Evolutionary conservation across 805 yeast genomes (phyloP).

Genomic region (Jamesozyma lodderae): DNA sequence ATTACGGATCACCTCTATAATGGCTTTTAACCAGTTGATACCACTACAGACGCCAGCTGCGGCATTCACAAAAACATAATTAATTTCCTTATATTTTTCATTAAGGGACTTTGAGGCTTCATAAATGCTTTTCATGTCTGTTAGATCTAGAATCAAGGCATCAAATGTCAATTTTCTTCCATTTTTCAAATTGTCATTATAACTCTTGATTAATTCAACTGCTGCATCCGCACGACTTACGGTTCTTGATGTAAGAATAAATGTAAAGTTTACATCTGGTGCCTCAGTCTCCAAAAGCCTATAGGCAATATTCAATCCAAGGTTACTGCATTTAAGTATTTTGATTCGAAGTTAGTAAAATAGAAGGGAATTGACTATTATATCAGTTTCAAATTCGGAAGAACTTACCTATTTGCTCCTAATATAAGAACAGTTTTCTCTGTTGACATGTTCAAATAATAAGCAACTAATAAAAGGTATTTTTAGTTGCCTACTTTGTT

Average conservation of each 20-base stretch:
- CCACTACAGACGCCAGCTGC: conserved; percentile 84
- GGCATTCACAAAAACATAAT: conserved; percentile 77
- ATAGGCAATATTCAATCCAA: conserved; percentile 80
- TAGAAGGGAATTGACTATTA: too few relatives aligned
- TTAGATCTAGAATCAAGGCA: conserved; percentile 75
- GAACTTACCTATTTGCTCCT: conserved; percentile 34
- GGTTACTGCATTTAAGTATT: conserved; percentile 52
- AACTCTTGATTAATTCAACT: conserved; percentile 45
- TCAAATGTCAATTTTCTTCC: conserved; percentile 66
- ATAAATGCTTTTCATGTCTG: conserved; percentile 76
- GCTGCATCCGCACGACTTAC: conserved; percentile 72
- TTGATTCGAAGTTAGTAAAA: too few relatives aligned
- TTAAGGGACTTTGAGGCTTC: conserved; percentile 61
- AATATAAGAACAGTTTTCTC: conserved; percentile 36
- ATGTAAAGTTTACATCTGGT: conserved; percentile 48
- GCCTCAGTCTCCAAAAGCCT: conserved; percentile 59
- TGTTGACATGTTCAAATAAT: conserved; percentile 2
- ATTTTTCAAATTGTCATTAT: conserved; percentile 34
- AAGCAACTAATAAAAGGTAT: background rate
- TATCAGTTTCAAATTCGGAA: too few relatives aligned
- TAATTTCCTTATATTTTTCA: conserved; percentile 54
- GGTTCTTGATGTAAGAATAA: conserved; percentile 83
- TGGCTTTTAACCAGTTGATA: conserved; percentile 76
- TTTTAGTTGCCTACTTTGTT: too few relatives aligned
- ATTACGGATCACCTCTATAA: conserved; percentile 49